Evolutionary conservation across 768 basidiomycete species (phyloP).

Genomic region (Russula griseocarnosa): DNA sequence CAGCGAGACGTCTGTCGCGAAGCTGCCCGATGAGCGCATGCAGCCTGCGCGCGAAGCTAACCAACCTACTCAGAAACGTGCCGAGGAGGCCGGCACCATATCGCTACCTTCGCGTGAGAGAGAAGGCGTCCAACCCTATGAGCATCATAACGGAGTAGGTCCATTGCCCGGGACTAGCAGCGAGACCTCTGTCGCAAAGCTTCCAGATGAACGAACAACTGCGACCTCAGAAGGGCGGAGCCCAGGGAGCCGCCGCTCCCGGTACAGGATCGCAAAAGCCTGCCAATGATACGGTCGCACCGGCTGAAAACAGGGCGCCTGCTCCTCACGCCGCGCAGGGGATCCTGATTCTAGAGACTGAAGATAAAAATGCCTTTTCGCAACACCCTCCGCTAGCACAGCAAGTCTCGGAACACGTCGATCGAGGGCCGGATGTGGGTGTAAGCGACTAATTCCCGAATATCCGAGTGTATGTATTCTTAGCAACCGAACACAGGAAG

Average conservation of each 20-base stretch:
- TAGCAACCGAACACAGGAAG: not conserved
- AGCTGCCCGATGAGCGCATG: slow-evolving; percentile 47
- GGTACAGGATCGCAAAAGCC: not conserved
- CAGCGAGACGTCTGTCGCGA: slow-evolving; percentile 46
- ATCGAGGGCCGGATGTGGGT: not conserved
- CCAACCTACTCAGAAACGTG: not conserved
- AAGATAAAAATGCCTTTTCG: not conserved
- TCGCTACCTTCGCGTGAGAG: slow-evolving; percentile 38
- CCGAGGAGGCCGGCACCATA: not conserved
- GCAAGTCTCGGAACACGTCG: not conserved
- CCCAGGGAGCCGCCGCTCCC: not conserved
- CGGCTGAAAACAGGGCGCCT: not conserved
- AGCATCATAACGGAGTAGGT: slow-evolving; percentile 42
- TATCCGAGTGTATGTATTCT: not conserved
- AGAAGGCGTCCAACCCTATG: slow-evolving; percentile 34
- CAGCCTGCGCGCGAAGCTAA: not conserved
- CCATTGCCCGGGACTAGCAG: slow-evolving; percentile 44
- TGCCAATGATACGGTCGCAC: not conserved
- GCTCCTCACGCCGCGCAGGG: not conserved
- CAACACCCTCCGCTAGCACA: not conserved
- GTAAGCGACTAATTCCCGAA: not conserved
- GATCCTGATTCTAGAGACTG: not conserved
- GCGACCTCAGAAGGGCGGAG: not conserved
- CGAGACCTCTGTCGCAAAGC: slow-evolving; percentile 45
- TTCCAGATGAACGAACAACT: slow-evolving; percentile 42